A percentile compares a stretch with the other conserved stretches of the same genome.
Evolutionary conservation across 164 flowering plant genomes (phyloP).

Genomic region (Umbellularia californica): DNA sequence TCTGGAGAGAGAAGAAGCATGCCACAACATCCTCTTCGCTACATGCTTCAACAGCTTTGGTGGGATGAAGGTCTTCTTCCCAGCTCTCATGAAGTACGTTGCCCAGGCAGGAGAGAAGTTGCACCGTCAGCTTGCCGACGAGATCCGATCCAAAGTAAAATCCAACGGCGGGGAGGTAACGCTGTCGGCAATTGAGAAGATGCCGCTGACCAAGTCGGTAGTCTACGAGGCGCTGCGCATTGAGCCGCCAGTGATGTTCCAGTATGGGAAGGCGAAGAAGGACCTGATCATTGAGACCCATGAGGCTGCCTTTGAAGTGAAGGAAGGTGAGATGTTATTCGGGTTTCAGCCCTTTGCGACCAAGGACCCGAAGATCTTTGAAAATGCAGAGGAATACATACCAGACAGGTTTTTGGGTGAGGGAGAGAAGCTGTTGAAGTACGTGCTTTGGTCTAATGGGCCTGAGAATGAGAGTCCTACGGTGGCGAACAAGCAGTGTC

Average conservation of each 20-base stretch:
- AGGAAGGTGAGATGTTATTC: constrained; percentile 53
- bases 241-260: constrained; percentile 55
- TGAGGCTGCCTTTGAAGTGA: constrained; percentile 41
- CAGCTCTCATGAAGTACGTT: constrained; percentile 37
- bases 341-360: constrained; percentile 62
- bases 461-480: constrained; percentile 39
- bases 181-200: constrained; percentile 30
- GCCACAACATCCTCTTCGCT: constrained; percentile 43
- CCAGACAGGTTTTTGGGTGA: constrained; percentile 44
- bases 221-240: constrained; percentile 31
- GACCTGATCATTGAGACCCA: constrained; percentile 46
- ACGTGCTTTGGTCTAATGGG: constrained; percentile 61
- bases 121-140: constrained; percentile 34
- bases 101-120: constrained; percentile 32
- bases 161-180: constrained; percentile 31
- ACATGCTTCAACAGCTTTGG: constrained; percentile 41
- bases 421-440: constrained; percentile 46
- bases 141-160: constrained; percentile 36
- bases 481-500: constrained; percentile 41
- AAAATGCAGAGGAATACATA: constrained; percentile 25
- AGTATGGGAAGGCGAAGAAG: constrained; percentile 47
- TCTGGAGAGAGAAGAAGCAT: constrained; percentile 40
- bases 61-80: constrained; percentile 38
- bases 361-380: constrained; percentile 46
- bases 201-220: constrained; percentile 28